phyloP scores from a whole-genome alignment of 2,329 filamentous ascomycete genomes.

The Colletotrichum camelliae region DNA sequence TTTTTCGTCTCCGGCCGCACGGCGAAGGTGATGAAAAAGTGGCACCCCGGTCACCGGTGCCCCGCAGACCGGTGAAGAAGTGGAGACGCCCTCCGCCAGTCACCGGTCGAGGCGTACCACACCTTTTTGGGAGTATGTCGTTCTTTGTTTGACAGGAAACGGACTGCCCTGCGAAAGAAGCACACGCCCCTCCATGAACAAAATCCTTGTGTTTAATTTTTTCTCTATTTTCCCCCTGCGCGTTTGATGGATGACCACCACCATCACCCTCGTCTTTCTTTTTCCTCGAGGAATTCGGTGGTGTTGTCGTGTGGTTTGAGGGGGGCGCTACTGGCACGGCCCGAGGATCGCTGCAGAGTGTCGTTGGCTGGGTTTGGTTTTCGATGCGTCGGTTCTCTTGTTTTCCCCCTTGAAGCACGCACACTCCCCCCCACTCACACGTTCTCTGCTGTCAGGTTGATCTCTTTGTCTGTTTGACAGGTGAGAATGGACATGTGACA shows the following conservation, averaged over 20 bases:
- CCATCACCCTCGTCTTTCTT: neutral
- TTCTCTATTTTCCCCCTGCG: neutral
- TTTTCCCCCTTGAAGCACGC: neutral
- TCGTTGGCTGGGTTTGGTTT: neutral
- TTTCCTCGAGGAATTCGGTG: neutral
- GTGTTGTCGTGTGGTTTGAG: neutral
- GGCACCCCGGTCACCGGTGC: constrained; percentile 17
- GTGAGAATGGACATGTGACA: neutral
- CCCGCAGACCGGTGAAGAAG: constrained; percentile 22
- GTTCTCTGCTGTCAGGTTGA: neutral
- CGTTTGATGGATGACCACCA: constrained; percentile 1
- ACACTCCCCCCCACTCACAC: neutral
- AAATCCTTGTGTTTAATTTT: neutral
- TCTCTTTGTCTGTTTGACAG: neutral
- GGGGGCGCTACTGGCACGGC: neutral
- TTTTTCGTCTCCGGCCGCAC: neutral
- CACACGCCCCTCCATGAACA: constrained; percentile 6
- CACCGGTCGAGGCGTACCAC: constrained; percentile 12
- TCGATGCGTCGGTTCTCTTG: neutral
- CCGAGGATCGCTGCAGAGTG: neutral
- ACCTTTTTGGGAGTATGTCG: neutral
- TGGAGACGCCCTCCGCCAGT: constrained; percentile 16
- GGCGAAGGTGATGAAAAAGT: neutral
- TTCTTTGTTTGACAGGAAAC: neutral
- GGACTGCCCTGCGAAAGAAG: neutral